phyloP scores from a whole-genome alignment of 1,284 basidiomycete genomes.

The Xerocomus tenax region DNA sequence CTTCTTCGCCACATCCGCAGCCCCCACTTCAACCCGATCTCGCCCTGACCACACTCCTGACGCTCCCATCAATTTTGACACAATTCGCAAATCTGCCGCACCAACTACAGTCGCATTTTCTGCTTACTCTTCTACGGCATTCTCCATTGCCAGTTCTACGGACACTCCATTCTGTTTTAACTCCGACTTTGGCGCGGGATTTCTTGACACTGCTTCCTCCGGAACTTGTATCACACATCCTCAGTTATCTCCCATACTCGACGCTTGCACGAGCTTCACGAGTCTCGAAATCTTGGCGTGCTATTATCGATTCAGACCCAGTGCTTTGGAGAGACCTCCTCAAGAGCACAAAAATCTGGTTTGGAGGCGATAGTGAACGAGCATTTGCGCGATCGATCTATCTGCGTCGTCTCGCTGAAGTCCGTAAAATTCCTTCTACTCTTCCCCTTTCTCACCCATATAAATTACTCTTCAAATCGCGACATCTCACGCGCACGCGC shows the following conservation, averaged over 20 bases:
- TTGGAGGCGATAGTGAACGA: conserved; percentile 68
- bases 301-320: conserved; percentile 76
- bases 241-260: conserved; percentile 68
- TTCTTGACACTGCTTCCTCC: conserved; percentile 79
- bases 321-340: conserved; percentile 78
- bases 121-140: conserved; percentile 75
- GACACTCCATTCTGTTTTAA: conserved; percentile 72
- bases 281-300: conserved; percentile 74
- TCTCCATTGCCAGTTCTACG: conserved; percentile 78
- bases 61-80: conserved; percentile 65
- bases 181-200: conserved; percentile 78
- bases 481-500: conserved; percentile 66
- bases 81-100: conserved; percentile 68
- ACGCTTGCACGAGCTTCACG: conserved; percentile 72
- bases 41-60: conserved; percentile 66
- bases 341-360: conserved; percentile 73
- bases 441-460: conserved; percentile 72
- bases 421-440: conserved; percentile 35
- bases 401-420: conserved; percentile 46
- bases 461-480: conserved; percentile 79
- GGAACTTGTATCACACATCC: conserved; percentile 73
- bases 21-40: conserved; percentile 71
- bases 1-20: conserved; percentile 58
- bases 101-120: conserved; percentile 73
- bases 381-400: conserved; percentile 60